Percentiles rank a stretch among this genome's conserved stretches.
These are phyloP conservation scores for Pholiota microspora DNA, from an alignment of 768 basidiomycete genomes.

Conservation along the genomic window DNA sequence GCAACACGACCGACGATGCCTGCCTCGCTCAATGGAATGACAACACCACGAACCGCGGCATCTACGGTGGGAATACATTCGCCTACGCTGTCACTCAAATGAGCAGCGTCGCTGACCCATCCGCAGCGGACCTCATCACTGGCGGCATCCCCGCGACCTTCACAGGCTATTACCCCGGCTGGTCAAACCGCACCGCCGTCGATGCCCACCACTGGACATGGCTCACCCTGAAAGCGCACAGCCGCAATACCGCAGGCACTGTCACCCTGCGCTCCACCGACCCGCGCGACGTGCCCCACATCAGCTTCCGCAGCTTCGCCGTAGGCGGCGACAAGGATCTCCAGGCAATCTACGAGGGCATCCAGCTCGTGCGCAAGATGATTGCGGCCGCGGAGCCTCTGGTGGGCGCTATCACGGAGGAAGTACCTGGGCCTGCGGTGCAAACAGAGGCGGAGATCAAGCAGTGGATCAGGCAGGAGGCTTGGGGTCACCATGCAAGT, in stretches of 20 bases:
- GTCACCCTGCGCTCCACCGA: constrained; percentile 8
- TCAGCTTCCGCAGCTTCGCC: constrained; percentile 5
- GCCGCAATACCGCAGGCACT: constrained; percentile 8
- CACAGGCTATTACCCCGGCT: constrained; percentile 7
- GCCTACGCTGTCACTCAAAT: constrained; percentile 6
- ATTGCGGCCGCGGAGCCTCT: not conserved
- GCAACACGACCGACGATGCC: constrained; percentile 5
- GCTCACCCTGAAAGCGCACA: constrained; percentile 10
- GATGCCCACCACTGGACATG: constrained; percentile 10
- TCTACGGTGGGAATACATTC: constrained; percentile 5
- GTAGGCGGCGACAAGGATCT: constrained; percentile 3
- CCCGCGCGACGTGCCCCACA: constrained; percentile 8
- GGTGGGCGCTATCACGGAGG: constrained; percentile 3
- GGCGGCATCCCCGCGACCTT: constrained; percentile 10
- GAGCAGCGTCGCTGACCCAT: not conserved
- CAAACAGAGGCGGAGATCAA: constrained; percentile 6
- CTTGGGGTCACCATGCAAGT: constrained; percentile 11
- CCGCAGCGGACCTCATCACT: constrained; percentile 4
- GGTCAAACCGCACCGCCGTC: constrained; percentile 2
- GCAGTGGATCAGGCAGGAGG: constrained; percentile 4
- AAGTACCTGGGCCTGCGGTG: not conserved
- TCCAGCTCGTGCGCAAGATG: constrained; percentile 11
- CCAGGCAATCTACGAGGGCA: constrained; percentile 7
- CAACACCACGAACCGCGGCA: constrained; percentile 6
- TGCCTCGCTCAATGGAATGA: constrained; percentile 9